phyloP scores from a whole-genome alignment of 805 yeast genomes.

The Teunomyces cretensis region DNA sequence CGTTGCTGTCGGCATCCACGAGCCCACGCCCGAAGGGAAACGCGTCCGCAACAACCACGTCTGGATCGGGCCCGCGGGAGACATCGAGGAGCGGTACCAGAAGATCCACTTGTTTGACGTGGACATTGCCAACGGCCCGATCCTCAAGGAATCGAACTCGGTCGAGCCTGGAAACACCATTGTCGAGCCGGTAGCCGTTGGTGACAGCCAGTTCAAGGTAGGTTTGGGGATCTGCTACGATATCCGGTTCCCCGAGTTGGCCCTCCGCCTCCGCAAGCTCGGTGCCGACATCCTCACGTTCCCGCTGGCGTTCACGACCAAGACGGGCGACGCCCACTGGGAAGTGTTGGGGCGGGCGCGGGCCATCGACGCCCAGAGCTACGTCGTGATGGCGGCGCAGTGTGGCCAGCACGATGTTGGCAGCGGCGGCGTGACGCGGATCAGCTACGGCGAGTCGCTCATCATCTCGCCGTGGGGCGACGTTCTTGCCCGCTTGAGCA shows the following conservation, averaged over 20 bases:
- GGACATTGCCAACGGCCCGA: slow-evolving; percentile 77
- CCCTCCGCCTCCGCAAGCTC: slow-evolving; percentile 55
- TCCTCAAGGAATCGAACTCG: slow-evolving; percentile 70
- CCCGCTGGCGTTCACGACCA: slow-evolving; percentile 92
- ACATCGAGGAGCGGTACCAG: slow-evolving; percentile 67
- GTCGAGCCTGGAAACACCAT: slow-evolving; percentile 75
- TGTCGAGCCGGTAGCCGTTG: slow-evolving; percentile 57
- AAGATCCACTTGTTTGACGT: slow-evolving; percentile 91
- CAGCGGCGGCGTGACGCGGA: slow-evolving; percentile 45
- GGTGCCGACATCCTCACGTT: slow-evolving; percentile 80
- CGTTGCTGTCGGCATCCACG: slow-evolving; percentile 88
- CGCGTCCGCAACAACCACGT: slow-evolving; percentile 60
- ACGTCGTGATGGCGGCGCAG: slow-evolving; percentile 87
- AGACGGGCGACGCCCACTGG: slow-evolving; percentile 94
- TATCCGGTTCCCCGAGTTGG: slow-evolving; percentile 81
- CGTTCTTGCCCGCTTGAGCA: slow-evolving; percentile 52
- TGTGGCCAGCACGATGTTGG: slow-evolving; percentile 65
- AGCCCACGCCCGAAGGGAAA: slow-evolving; percentile 49
- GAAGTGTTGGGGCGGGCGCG: slow-evolving; percentile 72
- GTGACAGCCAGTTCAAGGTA: slow-evolving; percentile 35
- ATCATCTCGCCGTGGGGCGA: slow-evolving; percentile 94
- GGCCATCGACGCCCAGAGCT: slow-evolving; percentile 87
- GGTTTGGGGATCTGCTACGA: slow-evolving; percentile 85
- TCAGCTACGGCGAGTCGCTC: slow-evolving; percentile 83
- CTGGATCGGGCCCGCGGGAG: slow-evolving; percentile 68